Base-by-base conservation (phyloP, 2,329 filamentous ascomycete genomes). In the Paecilomyces formosus region DNA sequence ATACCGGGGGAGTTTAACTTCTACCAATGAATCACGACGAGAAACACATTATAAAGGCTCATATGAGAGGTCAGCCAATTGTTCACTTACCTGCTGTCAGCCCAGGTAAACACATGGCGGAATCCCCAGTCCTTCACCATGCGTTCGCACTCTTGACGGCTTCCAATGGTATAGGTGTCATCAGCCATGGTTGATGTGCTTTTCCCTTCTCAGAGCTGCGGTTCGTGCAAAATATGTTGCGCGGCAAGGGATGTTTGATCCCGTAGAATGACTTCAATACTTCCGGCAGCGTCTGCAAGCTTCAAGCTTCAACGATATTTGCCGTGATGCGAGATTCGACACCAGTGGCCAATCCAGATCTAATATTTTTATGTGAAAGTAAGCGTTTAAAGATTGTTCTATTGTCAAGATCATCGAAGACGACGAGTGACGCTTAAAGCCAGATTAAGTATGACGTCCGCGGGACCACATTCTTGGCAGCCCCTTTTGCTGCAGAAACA, bases 51-150 rank as follows among this genome's bases (percentile, higher is more conserved):
- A 35, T 13, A 15, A 35, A 39, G 7, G 35, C 6, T 39, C 5
- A n/a, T 13, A 39, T 39, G 1, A 39, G 33, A 39, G 35, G 35
- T 39, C 35, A 39, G 6, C 35, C 5, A 5, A 13, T 39, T 15
- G 12, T 52, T 6, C 22, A 49, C 75, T 63, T 75, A 84, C 82
- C 81, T 80, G 54, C 79, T 72, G 68, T 86, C 84, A 1, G 78
- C 79, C 83, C 83, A 86, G 3, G 83, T 86, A 64, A 86, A 86
- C 64, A 86, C 81, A 63, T 82, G 78, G 9, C 63, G 62, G 68
- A 86, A 87, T 1, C 84, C 84, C 83, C 83, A 86, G 8, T 77
- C 76, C 39, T 76, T 74, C 8, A 87, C 84, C 60, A 82, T 71
- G 39, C 69, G 67, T 68, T 86, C 83, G 57, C 82, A 81, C 33